A percentile compares a stretch with the other conserved stretches of the same genome.
Conservation (phyloP, 1,284 basidiomycete species). For the Chalciporus sp. region DNA sequence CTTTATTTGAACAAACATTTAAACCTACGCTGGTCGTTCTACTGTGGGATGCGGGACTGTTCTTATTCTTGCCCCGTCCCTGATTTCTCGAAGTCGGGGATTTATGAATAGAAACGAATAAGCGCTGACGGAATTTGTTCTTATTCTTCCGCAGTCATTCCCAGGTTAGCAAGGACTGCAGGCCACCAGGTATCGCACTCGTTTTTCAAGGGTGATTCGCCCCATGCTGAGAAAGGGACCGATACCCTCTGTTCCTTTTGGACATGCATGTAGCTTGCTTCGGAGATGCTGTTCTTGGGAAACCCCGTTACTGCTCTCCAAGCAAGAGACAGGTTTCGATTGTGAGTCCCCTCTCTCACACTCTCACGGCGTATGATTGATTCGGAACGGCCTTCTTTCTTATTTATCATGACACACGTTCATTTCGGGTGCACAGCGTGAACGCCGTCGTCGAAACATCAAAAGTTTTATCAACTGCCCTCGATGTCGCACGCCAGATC, state of each 20-base stretch:
- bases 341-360: conserved; percentile 51
- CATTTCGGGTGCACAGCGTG: conserved; percentile 46
- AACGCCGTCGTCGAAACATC: conserved; percentile 66
- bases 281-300: conserved; percentile 78
- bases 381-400: conserved; percentile 14
- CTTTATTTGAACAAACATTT: neutral
- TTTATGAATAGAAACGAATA: conserved; percentile 13
- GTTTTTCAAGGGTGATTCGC: conserved; percentile 22
- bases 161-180: conserved; percentile 57
- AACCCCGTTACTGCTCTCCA: conserved; percentile 67
- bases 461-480: conserved; percentile 62
- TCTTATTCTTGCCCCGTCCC: conserved; percentile 2
- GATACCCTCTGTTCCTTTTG: conserved; percentile 5
- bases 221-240: conserved; percentile 22
- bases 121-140: conserved; percentile 15
- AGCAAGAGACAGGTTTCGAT: conserved; percentile 71
- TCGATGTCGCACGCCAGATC: conserved; percentile 66
- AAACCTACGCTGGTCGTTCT: neutral
- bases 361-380: conserved; percentile 15
- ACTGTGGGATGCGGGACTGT: neutral
- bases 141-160: conserved; percentile 50
- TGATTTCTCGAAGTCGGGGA: conserved; percentile 4
- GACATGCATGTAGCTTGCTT: conserved; percentile 59
- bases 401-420: conserved; percentile 15
- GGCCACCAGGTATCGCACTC: conserved; percentile 63